Percentiles rank a stretch among this genome's conserved stretches.
phyloP scores from a whole-genome alignment of 805 yeast genomes.

The Wickerhamiella slavikovae region DNA sequence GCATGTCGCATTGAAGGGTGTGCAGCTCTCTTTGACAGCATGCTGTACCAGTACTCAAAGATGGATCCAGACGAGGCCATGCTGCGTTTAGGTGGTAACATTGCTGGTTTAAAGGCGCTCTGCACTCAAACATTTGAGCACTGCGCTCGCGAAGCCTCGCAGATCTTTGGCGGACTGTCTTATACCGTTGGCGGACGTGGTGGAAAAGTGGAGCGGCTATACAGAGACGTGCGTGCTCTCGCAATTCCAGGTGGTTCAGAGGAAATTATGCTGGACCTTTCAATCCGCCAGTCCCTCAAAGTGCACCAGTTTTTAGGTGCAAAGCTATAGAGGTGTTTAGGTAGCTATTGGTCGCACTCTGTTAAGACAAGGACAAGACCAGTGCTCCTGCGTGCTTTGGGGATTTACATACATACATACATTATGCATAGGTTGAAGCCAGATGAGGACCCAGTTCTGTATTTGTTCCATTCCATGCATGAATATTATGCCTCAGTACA shows the following conservation, averaged over 20 bases:
- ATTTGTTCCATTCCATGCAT: too few relatives aligned
- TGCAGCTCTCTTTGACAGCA: constrained; percentile 20
- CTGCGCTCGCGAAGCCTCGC: constrained; percentile 26
- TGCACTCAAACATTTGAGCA: constrained; percentile 22
- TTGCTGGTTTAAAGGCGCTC: constrained; percentile 24
- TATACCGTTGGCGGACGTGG: constrained; percentile 26
- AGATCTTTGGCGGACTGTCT: constrained; percentile 24
- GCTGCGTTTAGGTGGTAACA: constrained; percentile 24
- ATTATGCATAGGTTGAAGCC: too few relatives aligned
- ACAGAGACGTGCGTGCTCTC: constrained; percentile 24
- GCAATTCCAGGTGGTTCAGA: constrained; percentile 29
- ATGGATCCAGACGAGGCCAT: constrained; percentile 23
- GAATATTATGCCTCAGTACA: too few relatives aligned
- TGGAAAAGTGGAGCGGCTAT: constrained; percentile 24
- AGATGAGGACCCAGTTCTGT: too few relatives aligned
- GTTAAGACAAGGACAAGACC: background rate
- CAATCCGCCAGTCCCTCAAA: constrained; percentile 22
- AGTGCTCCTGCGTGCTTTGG: background rate
- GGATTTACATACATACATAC: background rate
- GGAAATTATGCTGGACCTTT: constrained; percentile 24
- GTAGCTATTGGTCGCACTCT: background rate
- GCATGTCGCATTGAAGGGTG: constrained; percentile 22
- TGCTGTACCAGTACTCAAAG: constrained; percentile 18
- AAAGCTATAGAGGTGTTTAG: constrained; percentile 15
- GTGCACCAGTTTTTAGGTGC: constrained; percentile 22